phyloP scores from a whole-genome alignment of 306 rosid genomes.

The Trifolium repens region DNA sequence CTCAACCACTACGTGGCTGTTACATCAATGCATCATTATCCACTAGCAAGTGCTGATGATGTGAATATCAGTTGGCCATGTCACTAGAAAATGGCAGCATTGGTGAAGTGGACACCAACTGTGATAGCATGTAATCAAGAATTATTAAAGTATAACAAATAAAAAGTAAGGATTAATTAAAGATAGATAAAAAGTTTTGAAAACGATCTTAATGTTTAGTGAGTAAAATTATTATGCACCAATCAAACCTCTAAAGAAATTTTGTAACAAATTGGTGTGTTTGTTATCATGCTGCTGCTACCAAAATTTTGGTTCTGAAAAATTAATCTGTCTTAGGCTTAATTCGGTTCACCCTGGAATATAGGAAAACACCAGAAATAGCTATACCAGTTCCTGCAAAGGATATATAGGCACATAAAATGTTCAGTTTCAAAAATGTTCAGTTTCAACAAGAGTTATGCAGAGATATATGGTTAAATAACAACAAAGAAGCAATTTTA shows the following conservation, averaged over 20 bases:
- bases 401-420: slow-evolving; percentile 25
- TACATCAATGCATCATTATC: neutral
- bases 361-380: slow-evolving; percentile 89
- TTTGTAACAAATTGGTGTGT: slow-evolving; percentile 11
- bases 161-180: neutral
- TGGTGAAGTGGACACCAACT: neutral
- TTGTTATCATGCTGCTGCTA: slow-evolving; percentile 2
- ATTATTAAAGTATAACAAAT: neutral
- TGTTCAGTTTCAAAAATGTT: slow-evolving; percentile 17
- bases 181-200: neutral
- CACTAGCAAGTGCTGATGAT: neutral
- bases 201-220: neutral
- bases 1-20: neutral
- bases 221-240: slow-evolving; percentile 33
- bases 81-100: neutral
- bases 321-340: slow-evolving; percentile 70
- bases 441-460: slow-evolving; percentile 9
- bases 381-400: slow-evolving; percentile 87
- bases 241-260: slow-evolving; percentile 48
- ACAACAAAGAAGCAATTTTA: slow-evolving; percentile 33
- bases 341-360: slow-evolving; percentile 82
- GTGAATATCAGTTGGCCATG: neutral
- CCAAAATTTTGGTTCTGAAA: slow-evolving; percentile 45
- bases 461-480: neutral
- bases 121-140: neutral